Conservation (phyloP, 2,329 filamentous ascomycete species). For the Fusarium sp. region DNA sequence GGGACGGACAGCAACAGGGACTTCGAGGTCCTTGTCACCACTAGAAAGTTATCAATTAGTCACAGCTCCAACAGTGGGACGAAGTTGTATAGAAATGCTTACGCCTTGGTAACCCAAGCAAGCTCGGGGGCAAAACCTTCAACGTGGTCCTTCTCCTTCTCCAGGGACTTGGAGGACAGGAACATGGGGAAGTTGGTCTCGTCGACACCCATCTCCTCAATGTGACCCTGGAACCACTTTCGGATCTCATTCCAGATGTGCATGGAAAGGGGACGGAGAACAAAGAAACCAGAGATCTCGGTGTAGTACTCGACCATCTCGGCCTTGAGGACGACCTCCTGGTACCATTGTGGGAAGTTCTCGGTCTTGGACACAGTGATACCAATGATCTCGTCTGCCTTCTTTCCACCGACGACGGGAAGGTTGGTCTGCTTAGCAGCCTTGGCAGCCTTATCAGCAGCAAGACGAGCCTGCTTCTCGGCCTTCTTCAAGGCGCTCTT, state of each 20-base stretch:
- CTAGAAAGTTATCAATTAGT: constrained; percentile 57
- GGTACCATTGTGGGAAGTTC: constrained; percentile 95
- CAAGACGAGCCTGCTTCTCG: constrained; percentile 72
- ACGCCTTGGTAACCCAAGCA: constrained; percentile 89
- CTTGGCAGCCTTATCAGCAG: constrained; percentile 72
- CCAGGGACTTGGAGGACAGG: constrained; percentile 88
- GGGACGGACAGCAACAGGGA: constrained; percentile 74
- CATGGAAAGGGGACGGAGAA: constrained; percentile 80
- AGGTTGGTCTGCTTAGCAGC: constrained; percentile 66
- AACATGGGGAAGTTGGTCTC: constrained; percentile 98
- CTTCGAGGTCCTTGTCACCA: constrained; percentile 92
- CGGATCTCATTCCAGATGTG: constrained; percentile 75
- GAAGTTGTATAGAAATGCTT: constrained; percentile 50
- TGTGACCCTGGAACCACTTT: constrained; percentile 77
- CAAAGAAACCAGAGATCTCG: constrained; percentile 97
- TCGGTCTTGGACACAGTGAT: constrained; percentile 88
- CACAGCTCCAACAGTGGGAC: neutral
- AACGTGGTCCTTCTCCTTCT: constrained; percentile 93
- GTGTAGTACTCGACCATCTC: constrained; percentile 97
- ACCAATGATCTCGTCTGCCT: constrained; percentile 79
- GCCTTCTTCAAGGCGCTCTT: constrained; percentile 76
- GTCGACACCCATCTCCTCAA: constrained; percentile 91
- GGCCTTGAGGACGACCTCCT: constrained; percentile 95
- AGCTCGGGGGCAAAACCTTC: constrained; percentile 98
- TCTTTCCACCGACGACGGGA: constrained; percentile 69